Evolutionary conservation across 805 yeast species (phyloP), one percentile per base, ranked within the genome.

Genomic region (Lipomyces mesembrius): DNA sequence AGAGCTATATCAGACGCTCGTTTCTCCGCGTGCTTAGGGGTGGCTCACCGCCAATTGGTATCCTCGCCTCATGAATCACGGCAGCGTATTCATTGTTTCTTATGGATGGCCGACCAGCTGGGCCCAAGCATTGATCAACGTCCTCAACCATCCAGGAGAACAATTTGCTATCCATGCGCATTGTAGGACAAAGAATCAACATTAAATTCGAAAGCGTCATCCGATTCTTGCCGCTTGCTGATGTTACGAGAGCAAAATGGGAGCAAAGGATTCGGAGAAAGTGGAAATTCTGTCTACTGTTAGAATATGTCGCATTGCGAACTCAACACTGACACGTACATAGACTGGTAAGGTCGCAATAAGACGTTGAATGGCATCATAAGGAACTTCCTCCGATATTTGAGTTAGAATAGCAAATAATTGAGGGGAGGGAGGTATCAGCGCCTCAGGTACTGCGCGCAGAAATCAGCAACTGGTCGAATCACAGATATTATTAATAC

Each of bases 181-280:
- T 63, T 6, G 79, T 75, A 2, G 79, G 79, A 37, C 76, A 73
- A 12, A 77, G 67, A 12, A 76, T 72, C 43, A 75, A 65, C 14
- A 77, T 72, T 60, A 77, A 62, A 61, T 75, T 77, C 17, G 71
- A 65, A 11, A 72, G 61, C 17, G 78, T 57, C 79, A 77, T 77
- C 14, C 72, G 64, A 66, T 77, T 77, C 20, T 22, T 51, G 37
- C 63, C 54, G 27, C 65, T 35, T 14, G 67, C 34, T 4, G 46
- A 60, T 29, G 72, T 71, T 7, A 77, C 76, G 22, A 35, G 52
- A 32, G 68, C 12, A 35, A 77, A 68, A 63, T 77, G 79, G 25
- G 70, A 62, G 55, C 74, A 66, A 43, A 77, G 67, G 29, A 63
- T 64, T n/a, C 71, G 73, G 17, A 76, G 57, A 39, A 74, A 43